These are phyloP conservation scores for Thermothelomyces thermophilus DNA, from an alignment of 2,329 filamentous ascomycete genomes.

Conservation along the genomic window DNA sequence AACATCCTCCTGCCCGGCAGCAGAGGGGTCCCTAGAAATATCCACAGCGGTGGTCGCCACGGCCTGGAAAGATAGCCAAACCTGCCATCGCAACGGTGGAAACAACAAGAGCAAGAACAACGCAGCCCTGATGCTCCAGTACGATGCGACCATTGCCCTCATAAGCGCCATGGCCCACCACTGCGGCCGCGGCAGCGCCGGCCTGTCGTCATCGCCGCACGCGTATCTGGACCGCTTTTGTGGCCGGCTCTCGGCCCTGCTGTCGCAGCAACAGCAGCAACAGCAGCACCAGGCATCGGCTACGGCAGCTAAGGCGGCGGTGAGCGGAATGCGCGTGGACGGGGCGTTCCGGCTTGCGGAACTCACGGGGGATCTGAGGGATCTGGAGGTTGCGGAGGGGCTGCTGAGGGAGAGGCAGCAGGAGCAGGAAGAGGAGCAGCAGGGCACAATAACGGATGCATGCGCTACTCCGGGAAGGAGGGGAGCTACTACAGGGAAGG, in stretches of 20 bases:
- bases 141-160: slow-evolving; percentile 34
- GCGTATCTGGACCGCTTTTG: slow-evolving; percentile 38
- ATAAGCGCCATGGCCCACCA: slow-evolving; percentile 41
- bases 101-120: neutral
- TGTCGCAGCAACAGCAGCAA: too few relatives aligned
- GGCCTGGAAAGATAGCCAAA: slow-evolving; percentile 16
- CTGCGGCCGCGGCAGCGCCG: slow-evolving; percentile 36
- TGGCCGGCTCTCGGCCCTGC: slow-evolving; percentile 32
- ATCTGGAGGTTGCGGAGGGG: slow-evolving; percentile 48
- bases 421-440: neutral
- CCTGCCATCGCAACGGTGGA: slow-evolving; percentile 3
- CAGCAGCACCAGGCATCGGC: too few relatives aligned
- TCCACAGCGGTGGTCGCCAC: slow-evolving; percentile 4
- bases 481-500: neutral
- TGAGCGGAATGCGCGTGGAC: slow-evolving; percentile 37
- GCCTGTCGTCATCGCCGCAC: slow-evolving; percentile 21
- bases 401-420: slow-evolving; percentile 24
- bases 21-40: neutral
- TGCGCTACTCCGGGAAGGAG: neutral
- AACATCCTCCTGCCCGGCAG: neutral
- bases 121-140: slow-evolving; percentile 21
- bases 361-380: slow-evolving; percentile 45
- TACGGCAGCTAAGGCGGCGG: slow-evolving; percentile 28
- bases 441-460: neutral
- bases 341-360: slow-evolving; percentile 47